Base-by-base conservation (phyloP, 257 asterid genomes). In the Fraxinus cuspidata region DNA sequence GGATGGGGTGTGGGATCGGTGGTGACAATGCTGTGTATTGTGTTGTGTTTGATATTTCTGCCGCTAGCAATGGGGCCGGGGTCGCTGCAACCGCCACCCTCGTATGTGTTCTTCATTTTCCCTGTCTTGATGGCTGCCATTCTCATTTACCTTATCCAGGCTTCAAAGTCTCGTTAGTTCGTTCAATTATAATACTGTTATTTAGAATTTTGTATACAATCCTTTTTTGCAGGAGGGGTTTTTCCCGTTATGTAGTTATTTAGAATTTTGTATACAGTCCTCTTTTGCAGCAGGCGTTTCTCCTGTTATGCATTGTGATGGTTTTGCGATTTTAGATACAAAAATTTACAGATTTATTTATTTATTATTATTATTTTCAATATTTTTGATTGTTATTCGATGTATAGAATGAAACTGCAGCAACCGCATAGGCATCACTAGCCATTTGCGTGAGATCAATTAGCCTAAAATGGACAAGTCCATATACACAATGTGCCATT, bases 1-100 rank as follows among this genome's bases (percentile, higher is more conserved):
- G 35, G 69, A 25, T 63, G 69, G 69, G 69, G 69, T 63, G 19
- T 9, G 2, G 69, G 69, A 63, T 63, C 69, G 19, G 69, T 63
- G n/a, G 69, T 27, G 19, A 27, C 35, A 27, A 63, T 63, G 35
- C 69, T 63, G 0, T 63, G 19, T 12, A 31, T 63, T 0, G 35
- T 63, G 7, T 63, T 63, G 69, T 63, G 69, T 25, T 63, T 63
- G 32, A 27, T 63, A 31, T 63, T 63, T 63, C n/a, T 63, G 34
- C 69, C 69, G 21, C n/a, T 63, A 13, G 69, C 35, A 27, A 63
- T 63, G 34, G 69, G 69, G 69, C 69, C 69, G 8, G 35, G 35
- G 19, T 13, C 35, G 35, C 35, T 63, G 32, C 34, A 25, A 9
- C 69, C 69, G 1, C 69, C 69, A 3, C 69, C 69, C 5, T 63